Base-by-base conservation (phyloP, 2,329 filamentous ascomycete genomes). In the Fusarium nematophilum region DNA sequence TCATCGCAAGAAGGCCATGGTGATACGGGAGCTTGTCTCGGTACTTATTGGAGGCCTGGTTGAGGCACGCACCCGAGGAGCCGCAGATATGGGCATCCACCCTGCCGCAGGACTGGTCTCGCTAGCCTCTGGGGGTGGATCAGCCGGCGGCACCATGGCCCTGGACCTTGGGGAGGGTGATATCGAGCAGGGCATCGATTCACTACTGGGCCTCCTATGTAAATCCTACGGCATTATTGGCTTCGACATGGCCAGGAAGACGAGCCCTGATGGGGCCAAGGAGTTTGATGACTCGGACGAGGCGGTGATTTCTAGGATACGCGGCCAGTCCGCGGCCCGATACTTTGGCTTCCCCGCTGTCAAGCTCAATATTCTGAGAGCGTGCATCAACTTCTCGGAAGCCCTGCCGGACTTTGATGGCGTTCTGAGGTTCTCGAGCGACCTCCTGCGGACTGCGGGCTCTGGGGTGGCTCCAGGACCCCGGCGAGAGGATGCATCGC, bases 31-130 rank as follows among this genome's bases (percentile, higher is more conserved):
- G 70, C 83, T 98, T 43, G 84, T 99, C 8, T 89, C 88, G 4
- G 88, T 93, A 13, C 81, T 98, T 33, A 91, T 96, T 46, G 89
- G 89, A 27, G 93, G 91, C 3, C 82, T 99, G 8, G 89, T 97
- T 5, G 92, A 97, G 75, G 95, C 95, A 13, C 86, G 95, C 31
- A 97, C 96, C 39, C 85, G 94, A 40, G 94, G 94, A 26, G 95
- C 95, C 33, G 93, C 95, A n/a, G 95, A 98, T 71, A 91, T 95
- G 69, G 95, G 94, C 4, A 92, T 99, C 29, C 94, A 98, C 76
- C 95, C 95, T 33, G 94, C 94, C 14, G 92, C 94, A 9, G 93
- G 92, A 0, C 79, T 97, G 44, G 88, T 92, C 21, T 88, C 89
- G 10, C 78, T 95, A 25, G 90, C 87, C 62, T 79, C 84, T 9